A percentile compares a stretch with the other conserved stretches of the same genome.
Conservation (phyloP, 1,284 basidiomycete genomes). For the Cutaneotrichosporon dermatis region DNA sequence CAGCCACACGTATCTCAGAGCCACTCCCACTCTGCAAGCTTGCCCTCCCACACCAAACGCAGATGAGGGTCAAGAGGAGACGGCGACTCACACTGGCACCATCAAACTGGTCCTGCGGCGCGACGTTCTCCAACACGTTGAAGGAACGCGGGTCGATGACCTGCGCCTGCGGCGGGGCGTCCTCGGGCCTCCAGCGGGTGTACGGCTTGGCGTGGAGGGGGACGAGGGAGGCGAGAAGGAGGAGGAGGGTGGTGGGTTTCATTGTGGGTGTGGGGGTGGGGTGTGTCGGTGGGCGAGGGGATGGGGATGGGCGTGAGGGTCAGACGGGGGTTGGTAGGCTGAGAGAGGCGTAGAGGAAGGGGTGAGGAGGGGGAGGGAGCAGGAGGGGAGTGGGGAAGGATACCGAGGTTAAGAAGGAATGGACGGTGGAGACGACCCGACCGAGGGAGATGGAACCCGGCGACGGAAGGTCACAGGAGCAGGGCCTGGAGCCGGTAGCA, state of each 20-base stretch:
- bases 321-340: too few relatives aligned
- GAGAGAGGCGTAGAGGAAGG: not conserved
- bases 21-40: too few relatives aligned
- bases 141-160: constrained; percentile 31
- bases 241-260: not conserved
- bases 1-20: too few relatives aligned
- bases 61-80: too few relatives aligned
- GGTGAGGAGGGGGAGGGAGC: too few relatives aligned
- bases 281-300: too few relatives aligned
- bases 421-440: too few relatives aligned
- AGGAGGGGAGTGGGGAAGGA: not conserved
- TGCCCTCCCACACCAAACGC: too few relatives aligned
- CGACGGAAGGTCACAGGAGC: too few relatives aligned
- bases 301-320: too few relatives aligned
- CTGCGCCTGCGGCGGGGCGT: constrained; percentile 32
- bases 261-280: not conserved
- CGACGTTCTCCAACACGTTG: constrained; percentile 29
- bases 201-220: not conserved
- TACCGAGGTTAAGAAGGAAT: not conserved
- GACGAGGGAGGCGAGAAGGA: not conserved
- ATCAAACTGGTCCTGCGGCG: constrained; percentile 25
- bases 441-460: too few relatives aligned
- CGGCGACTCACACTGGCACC: constrained; percentile 25
- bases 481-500: too few relatives aligned
- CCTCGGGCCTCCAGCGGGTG: constrained; percentile 5